Percentiles rank a stretch among this genome's conserved stretches.
phyloP scores from a whole-genome alignment of 2,329 filamentous ascomycete species.

The Nemania sp. region DNA sequence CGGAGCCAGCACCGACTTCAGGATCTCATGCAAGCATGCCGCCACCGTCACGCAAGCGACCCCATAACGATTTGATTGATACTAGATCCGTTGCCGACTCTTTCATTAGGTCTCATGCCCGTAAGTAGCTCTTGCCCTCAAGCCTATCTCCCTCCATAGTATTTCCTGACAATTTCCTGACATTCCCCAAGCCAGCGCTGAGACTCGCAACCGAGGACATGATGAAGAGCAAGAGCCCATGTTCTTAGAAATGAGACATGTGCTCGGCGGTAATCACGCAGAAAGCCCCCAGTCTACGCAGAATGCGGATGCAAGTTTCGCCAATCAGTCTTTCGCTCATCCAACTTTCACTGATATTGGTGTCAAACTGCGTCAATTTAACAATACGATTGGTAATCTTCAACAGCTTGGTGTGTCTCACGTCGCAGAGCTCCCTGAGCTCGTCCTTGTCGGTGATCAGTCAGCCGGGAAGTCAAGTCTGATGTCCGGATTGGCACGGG shows the following conservation, averaged over 20 bases:
- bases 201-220: slow-evolving; percentile 29
- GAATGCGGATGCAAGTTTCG: slow-evolving; percentile 34
- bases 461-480: slow-evolving; percentile 76
- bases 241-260: slow-evolving; percentile 33
- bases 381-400: slow-evolving; percentile 68
- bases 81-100: slow-evolving; percentile 26
- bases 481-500: slow-evolving; percentile 55
- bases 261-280: slow-evolving; percentile 4
- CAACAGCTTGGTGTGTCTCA: slow-evolving; percentile 74
- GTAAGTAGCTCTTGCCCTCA: slow-evolving; percentile 24
- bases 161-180: slow-evolving; percentile 2
- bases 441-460: slow-evolving; percentile 84
- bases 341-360: slow-evolving; percentile 58
- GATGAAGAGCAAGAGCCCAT: slow-evolving; percentile 36
- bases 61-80: slow-evolving; percentile 23
- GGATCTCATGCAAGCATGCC: slow-evolving; percentile 25
- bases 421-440: slow-evolving; percentile 71
- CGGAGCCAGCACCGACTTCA: slow-evolving; percentile 12
- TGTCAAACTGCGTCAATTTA: slow-evolving; percentile 64
- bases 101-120: slow-evolving; percentile 35
- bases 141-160: neutral
- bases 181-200: slow-evolving; percentile 30
- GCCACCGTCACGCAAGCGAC: slow-evolving; percentile 29
- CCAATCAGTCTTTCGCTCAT: slow-evolving; percentile 40
- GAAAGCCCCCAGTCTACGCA: slow-evolving; percentile 31